These are phyloP conservation scores for Cladobotryum protrusum DNA, from an alignment of 2,329 filamentous ascomycete genomes.

Conservation along the genomic window DNA sequence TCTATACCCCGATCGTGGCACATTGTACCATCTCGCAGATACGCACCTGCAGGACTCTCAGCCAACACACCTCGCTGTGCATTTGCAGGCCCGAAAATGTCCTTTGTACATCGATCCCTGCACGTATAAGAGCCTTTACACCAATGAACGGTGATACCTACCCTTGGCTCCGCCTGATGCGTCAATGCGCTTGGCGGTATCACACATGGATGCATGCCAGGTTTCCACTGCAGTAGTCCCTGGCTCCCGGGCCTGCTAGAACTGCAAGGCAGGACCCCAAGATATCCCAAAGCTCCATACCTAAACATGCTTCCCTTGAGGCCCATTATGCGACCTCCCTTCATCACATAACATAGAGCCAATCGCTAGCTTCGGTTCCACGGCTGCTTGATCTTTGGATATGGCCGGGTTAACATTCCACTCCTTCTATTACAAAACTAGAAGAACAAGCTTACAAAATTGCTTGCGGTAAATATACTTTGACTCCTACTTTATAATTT, in stretches of 20 bases:
- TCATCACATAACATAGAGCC: conserved; percentile 5
- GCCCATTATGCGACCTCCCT: conserved; percentile 11
- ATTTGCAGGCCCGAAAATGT: no score
- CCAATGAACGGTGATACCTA: no score
- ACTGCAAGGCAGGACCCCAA: conserved; percentile 7
- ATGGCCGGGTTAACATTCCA: background rate
- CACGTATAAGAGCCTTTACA: no score
- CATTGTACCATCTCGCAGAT: no score
- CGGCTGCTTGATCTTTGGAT: background rate
- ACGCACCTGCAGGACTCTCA: no score
- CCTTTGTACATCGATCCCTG: no score
- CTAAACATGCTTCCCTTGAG: conserved; percentile 8
- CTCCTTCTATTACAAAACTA: no score
- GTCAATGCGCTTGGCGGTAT: conserved; percentile 9
- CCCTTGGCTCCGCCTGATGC: background rate
- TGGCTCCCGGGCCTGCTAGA: conserved; percentile 10
- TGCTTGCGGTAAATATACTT: no score
- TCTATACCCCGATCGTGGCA: no score
- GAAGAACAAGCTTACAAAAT: no score
- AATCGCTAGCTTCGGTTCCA: background rate
- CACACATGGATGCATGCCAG: conserved; percentile 8
- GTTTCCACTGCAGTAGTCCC: conserved; percentile 11
- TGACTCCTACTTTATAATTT: no score
- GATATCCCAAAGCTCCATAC: conserved; percentile 6
- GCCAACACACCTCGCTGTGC: no score